phyloP scores from a whole-genome alignment of 331 rosid genomes.

The Acacia concinna region DNA sequence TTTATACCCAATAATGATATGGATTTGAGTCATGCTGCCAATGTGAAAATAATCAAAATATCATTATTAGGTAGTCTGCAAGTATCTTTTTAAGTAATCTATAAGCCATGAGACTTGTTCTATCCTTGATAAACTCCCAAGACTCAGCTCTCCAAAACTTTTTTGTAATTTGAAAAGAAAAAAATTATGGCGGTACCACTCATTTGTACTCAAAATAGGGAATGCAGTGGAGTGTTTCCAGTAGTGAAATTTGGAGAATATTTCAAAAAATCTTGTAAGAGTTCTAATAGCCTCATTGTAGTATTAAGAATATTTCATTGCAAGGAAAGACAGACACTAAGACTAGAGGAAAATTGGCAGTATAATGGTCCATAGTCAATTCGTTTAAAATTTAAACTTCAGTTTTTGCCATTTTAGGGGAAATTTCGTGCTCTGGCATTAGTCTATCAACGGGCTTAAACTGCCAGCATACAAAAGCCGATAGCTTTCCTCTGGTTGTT shows the following conservation, averaged over 20 bases:
- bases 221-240: background rate
- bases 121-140: background rate
- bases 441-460: background rate
- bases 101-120: background rate
- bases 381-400: background rate
- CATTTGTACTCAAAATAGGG: constrained; percentile 12
- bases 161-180: background rate
- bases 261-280: background rate
- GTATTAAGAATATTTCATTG: background rate
- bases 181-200: background rate
- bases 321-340: background rate
- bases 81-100: background rate
- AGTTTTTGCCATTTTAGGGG: background rate
- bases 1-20: background rate
- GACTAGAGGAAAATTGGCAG: constrained; percentile 16
- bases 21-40: background rate
- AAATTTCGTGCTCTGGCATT: background rate
- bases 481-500: constrained; percentile 1
- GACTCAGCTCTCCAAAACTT: background rate
- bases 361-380: background rate
- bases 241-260: constrained; percentile 5
- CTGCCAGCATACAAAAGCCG: background rate
- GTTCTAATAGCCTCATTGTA: background rate
- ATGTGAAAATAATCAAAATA: background rate
- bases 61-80: background rate